Conservation (phyloP, 306 rosid genomes). For the Pyrus communis region DNA sequence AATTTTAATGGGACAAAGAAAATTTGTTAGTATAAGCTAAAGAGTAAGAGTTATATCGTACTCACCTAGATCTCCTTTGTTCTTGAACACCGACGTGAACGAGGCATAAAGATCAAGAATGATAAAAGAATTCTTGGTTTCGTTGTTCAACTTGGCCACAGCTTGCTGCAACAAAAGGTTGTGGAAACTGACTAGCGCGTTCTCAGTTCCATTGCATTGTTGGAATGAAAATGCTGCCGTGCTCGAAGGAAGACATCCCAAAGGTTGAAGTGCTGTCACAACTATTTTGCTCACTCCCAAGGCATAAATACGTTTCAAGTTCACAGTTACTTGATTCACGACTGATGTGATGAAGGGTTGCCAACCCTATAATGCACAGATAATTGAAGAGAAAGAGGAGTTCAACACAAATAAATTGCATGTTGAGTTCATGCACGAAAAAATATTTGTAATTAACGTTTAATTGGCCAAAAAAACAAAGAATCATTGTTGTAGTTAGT, state of each 20-base stretch:
- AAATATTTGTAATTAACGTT: too few species aligned
- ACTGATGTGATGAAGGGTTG: slow-evolving; percentile 40
- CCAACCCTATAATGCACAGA: slow-evolving; percentile 33
- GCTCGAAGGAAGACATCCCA: slow-evolving; percentile 64
- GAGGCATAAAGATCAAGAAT: slow-evolving; percentile 54
- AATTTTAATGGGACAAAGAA: too few species aligned
- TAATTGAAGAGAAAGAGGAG: not conserved
- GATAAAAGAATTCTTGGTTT: slow-evolving; percentile 24
- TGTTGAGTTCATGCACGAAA: not conserved
- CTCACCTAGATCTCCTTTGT: slow-evolving; percentile 29
- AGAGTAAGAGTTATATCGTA: not conserved
- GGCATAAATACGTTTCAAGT: slow-evolving; percentile 46
- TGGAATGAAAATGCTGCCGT: slow-evolving; percentile 38
- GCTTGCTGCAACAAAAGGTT: slow-evolving; percentile 55
- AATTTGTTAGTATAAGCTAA: not conserved
- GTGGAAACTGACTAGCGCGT: slow-evolving; percentile 43
- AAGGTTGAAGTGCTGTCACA: slow-evolving; percentile 50
- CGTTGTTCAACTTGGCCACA: slow-evolving; percentile 39
- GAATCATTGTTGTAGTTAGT: too few species aligned
- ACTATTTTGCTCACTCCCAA: slow-evolving; percentile 65
- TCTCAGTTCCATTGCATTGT: slow-evolving; percentile 39
- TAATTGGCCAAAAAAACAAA: too few species aligned
- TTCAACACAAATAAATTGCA: not conserved
- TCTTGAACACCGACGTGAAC: slow-evolving; percentile 52
- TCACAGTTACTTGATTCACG: slow-evolving; percentile 42